Evolutionary conservation across 345 rosid species (phyloP), one percentile per base, ranked within the genome.

Genomic region (Trapa incisa): DNA sequence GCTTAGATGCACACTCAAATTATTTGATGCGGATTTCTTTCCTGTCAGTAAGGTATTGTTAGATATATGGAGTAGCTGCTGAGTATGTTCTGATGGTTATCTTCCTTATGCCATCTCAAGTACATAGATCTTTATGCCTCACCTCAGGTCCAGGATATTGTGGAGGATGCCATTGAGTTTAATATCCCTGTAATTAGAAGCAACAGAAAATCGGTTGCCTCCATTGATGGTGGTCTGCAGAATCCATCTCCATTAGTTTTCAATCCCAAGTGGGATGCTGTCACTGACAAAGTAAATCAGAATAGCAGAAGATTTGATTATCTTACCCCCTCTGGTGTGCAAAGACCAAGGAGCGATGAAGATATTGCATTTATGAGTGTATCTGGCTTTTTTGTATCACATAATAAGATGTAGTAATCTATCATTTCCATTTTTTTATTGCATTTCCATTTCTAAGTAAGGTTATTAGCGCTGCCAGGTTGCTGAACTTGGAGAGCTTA

Each of bases 361-460:
- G 90, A 88, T 80, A 79, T 93, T 43, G 96, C 94, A 52, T 92
- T 86, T 72, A 83, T 88, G 97, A 88, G 81, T 68, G 90, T 87
- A 77, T 80, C 82, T 69, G 42, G 16, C 45, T 70, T 32, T 38
- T 69, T 60, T 35, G 36, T 8, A 13, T 67, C 48, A 11, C 32
- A 16, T 2, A 42, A 42, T 61, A 13, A 70, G 37, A 38, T 48
- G 33, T 17, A 32, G 35, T 57, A 36, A 16, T 37, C 32, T 22
- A 14, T 65, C 17, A 47, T 22, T 22, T 4, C 39, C 47, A 32
- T 45, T 45, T 22, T 45, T 45, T 6, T 10, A 10, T 3, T 17
- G 54, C 6, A 10, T 50, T 11, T 29, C 57, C 39, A 22, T 22
- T 47, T 5, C 57, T 66, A 5, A 45, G 13, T 16, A 47, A 9